Evolutionary conservation across 345 rosid genomes (phyloP).

Genomic region (Heritiera littoralis): DNA sequence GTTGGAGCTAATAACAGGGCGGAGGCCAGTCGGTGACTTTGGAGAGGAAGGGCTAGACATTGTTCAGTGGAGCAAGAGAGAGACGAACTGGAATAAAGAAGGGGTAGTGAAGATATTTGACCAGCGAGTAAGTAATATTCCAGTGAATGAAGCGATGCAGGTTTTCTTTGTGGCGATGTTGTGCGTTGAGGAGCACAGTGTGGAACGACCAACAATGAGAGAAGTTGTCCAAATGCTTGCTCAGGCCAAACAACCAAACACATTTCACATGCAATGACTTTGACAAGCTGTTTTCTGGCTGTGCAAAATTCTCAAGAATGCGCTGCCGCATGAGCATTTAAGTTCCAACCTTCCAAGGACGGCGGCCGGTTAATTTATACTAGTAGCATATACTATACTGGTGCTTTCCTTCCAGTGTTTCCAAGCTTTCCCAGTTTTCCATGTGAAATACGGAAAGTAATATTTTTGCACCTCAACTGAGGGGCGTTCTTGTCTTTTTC

Average conservation of each 20-base stretch:
- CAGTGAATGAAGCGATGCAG: constrained; percentile 71
- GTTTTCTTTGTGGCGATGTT: constrained; percentile 82
- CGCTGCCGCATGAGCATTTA: background rate
- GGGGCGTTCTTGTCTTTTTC: constrained; percentile 5
- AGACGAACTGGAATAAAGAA: constrained; percentile 60
- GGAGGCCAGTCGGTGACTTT: constrained; percentile 78
- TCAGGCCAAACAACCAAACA: constrained; percentile 56
- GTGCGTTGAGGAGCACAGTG: constrained; percentile 85
- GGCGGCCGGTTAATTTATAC: background rate
- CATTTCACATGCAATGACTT: constrained; percentile 42
- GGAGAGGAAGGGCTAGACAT: constrained; percentile 87
- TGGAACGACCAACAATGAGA: constrained; percentile 93
- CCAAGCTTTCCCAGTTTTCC: background rate
- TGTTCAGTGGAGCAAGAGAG: constrained; percentile 79
- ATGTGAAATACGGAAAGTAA: background rate
- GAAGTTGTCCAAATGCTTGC: constrained; percentile 93
- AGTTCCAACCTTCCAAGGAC: background rate
- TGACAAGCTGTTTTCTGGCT: background rate
- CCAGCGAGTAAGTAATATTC: constrained; percentile 51
- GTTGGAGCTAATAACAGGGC: constrained; percentile 72
- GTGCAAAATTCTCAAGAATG: background rate
- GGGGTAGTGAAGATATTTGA: constrained; percentile 62
- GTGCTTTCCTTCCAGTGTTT: background rate
- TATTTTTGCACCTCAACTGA: background rate
- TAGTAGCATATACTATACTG: background rate